phyloP scores from a whole-genome alignment of 805 yeast genomes.

The Candida pseudoglaebosa region DNA sequence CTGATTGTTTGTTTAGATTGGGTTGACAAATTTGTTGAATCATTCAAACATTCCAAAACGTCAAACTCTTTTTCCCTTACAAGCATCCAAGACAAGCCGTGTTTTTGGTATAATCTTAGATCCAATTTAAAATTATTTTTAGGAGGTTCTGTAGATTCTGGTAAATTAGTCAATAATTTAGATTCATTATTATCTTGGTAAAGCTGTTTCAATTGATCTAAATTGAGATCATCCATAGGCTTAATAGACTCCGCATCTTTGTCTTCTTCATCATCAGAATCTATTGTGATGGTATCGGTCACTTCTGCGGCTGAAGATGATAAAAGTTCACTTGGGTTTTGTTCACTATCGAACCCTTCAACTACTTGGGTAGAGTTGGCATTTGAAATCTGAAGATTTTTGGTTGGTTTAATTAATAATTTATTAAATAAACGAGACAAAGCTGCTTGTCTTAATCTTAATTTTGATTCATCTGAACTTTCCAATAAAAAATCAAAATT shows the following conservation, averaged over 20 bases:
- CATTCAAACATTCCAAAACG: constrained; percentile 30
- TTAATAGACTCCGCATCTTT: constrained; percentile 11
- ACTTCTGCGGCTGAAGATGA: not conserved
- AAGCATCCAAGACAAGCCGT: constrained; percentile 89
- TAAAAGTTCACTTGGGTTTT: not conserved
- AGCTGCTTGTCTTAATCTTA: constrained; percentile 53
- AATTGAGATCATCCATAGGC: constrained; percentile 41
- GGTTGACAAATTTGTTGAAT: constrained; percentile 22
- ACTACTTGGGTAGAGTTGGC: constrained; percentile 5
- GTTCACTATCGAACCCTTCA: constrained; percentile 7
- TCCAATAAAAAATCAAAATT: constrained; percentile 37
- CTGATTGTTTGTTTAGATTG: constrained; percentile 21
- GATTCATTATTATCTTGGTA: constrained; percentile 69
- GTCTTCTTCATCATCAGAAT: constrained; percentile 30
- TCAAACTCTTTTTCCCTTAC: constrained; percentile 64
- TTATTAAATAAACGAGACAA: constrained; percentile 52
- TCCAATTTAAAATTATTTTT: constrained; percentile 47
- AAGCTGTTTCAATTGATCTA: constrained; percentile 72
- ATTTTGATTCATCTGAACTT: constrained; percentile 47
- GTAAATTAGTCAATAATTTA: constrained; percentile 51
- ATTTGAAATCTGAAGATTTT: constrained; percentile 5
- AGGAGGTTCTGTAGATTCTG: constrained; percentile 57
- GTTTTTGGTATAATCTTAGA: constrained; percentile 75
- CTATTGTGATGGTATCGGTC: constrained; percentile 1
- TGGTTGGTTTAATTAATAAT: constrained; percentile 31